A percentile compares a stretch with the other conserved stretches of the same genome.
Conservation (phyloP, 2,329 filamentous ascomycete species). For the Botryotinia convoluta region DNA sequence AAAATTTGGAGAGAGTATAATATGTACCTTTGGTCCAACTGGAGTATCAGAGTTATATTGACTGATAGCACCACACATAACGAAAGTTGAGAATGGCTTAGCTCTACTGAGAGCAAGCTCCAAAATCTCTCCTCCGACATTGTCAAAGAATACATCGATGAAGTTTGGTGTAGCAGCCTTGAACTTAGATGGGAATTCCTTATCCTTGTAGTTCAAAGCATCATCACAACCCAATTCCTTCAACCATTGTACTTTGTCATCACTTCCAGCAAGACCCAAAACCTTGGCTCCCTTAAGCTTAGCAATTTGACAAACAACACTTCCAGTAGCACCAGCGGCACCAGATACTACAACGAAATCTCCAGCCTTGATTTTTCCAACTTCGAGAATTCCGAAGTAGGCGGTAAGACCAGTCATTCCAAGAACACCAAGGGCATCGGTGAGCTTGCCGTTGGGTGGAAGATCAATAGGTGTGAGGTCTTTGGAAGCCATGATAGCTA, state of each 20-base stretch:
- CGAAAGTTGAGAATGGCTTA: constrained; percentile 60
- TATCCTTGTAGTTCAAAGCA: constrained; percentile 67
- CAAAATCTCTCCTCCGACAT: constrained; percentile 70
- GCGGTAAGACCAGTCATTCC: constrained; percentile 72
- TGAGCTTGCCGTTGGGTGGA: constrained; percentile 45
- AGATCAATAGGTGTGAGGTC: constrained; percentile 44
- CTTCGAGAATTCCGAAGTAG: constrained; percentile 69
- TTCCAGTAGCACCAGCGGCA: constrained; percentile 75
- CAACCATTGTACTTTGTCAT: constrained; percentile 67
- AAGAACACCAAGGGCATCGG: constrained; percentile 60
- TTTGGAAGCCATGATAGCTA: constrained; percentile 56
- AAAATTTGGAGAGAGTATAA: background rate
- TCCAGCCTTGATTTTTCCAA: constrained; percentile 65
- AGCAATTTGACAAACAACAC: constrained; percentile 73
- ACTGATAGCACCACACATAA: constrained; percentile 69
- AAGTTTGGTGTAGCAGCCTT: constrained; percentile 56
- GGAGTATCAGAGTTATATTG: constrained; percentile 62
- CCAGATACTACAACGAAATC: constrained; percentile 76
- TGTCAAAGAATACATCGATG: constrained; percentile 73
- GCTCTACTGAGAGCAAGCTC: constrained; percentile 64
- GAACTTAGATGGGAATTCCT: constrained; percentile 59
- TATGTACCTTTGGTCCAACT: constrained; percentile 51
- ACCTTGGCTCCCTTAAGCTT: constrained; percentile 64
- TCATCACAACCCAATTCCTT: constrained; percentile 64
- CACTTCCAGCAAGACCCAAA: constrained; percentile 64